Evolutionary conservation across 177 flowering plant species (phyloP).

Genomic region (Vitis hybrid): DNA sequence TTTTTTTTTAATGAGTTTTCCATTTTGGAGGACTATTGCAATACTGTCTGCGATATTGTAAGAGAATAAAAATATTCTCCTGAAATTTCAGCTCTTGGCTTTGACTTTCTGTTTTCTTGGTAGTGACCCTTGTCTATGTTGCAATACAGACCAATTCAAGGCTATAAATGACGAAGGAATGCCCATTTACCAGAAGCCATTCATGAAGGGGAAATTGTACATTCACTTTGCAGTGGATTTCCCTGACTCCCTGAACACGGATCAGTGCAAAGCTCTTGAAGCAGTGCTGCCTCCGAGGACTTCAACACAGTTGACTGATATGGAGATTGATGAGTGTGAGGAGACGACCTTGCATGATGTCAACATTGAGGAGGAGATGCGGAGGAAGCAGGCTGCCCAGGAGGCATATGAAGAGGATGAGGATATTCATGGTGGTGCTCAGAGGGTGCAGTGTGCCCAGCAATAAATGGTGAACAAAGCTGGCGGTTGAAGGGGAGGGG

Average conservation of each 20-base stretch:
- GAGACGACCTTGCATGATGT: slow-evolving; percentile 93
- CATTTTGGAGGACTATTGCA: no score
- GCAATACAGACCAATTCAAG: slow-evolving; percentile 66
- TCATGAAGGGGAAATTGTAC: slow-evolving; percentile 84
- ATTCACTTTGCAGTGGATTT: slow-evolving; percentile 90
- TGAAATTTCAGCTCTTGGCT: no score
- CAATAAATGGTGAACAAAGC: slow-evolving; percentile 10
- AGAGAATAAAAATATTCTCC: no score
- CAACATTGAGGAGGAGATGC: slow-evolving; percentile 91
- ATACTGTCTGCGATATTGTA: no score
- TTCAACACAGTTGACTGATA: slow-evolving; percentile 55
- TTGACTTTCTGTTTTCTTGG: no score
- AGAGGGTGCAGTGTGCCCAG: slow-evolving; percentile 43
- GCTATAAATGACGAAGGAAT: slow-evolving; percentile 91
- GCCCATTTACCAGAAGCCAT: slow-evolving; percentile 87
- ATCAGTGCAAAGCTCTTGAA: slow-evolving; percentile 74
- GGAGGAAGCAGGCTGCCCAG: slow-evolving; percentile 69
- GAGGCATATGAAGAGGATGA: slow-evolving; percentile 95
- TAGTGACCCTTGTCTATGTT: background rate
- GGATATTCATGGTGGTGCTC: slow-evolving; percentile 50
- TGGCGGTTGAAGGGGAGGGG: no score
- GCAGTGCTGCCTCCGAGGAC: slow-evolving; percentile 63
- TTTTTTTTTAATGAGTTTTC: background rate
- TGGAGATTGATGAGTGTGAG: slow-evolving; percentile 96
- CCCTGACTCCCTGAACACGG: slow-evolving; percentile 65